Base-by-base conservation (phyloP, 140 eudicot genomes). In the Bidens hawaiensis region DNA sequence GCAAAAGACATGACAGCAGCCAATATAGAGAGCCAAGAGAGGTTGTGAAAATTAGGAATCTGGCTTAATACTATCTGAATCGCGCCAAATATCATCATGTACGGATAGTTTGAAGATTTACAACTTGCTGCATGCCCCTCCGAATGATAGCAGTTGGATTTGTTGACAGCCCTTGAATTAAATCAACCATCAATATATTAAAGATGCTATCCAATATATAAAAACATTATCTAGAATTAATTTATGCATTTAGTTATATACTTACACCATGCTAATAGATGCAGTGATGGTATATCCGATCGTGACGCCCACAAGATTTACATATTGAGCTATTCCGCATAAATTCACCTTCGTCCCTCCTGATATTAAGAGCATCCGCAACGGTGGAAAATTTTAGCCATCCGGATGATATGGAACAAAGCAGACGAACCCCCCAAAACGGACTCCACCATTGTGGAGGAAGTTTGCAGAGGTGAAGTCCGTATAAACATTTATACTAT, bases 251-350 rank as follows among this genome's bases (percentile, higher is more conserved):
- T n/a, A 19, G 31, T 10, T 11, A 6, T 45, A 16, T 67, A 79
- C 95, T 83, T 67, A 90, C 97, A 79, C 94, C 83, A 90, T 83
- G 57, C 97, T 86, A 53, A 90, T 90, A 8, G 97, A 90, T 1
- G 95, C 87, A 45, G 97, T 90, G 22, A 90, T 90, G 12, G 97
- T 90, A 78, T 90, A 90, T 54, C 97, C 97, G 71, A 90, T 79
- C 15, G 97, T 81, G 11, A 86, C 76, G 6, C 97, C 97, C 10
- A 90, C 68, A 9, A 90, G 85, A 62, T 83, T 90, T 4, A 61
- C 85, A 50, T 83, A 90, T 63, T 90, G 97, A 46, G 95, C 95
- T 17, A 90, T 31, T 36, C 97, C 97, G 79, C 97, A 90, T 13
- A 90, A 73, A 67, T 76, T 79, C 31, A 86, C 95, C 76, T 86